Evolutionary conservation across 2,329 filamentous ascomycete species (phyloP), one percentile per base, ranked within the genome.

Genomic region (Phialophora macrospora): DNA sequence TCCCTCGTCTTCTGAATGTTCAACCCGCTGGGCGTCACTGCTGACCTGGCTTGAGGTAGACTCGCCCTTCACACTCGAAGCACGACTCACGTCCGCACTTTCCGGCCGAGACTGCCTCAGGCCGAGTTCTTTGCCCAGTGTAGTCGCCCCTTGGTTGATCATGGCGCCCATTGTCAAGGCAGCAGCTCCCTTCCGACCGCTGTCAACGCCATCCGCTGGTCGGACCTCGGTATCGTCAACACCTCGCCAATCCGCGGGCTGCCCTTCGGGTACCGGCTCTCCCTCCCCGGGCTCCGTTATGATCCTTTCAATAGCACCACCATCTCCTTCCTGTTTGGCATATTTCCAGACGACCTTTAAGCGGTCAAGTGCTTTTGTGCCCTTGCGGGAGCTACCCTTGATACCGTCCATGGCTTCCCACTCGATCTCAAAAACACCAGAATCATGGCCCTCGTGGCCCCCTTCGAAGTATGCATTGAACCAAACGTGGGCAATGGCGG

Each of bases 391-490:
- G 4, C 90, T 93, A 0, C 95, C 95, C 76, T 97, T 97, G 77
- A 99, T 93, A 2, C 95, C 95, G 72, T 99, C 95, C 87, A 99
- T 91, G 22, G 83, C 84, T 20, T 90, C 87, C 87, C 88, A 92
- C n/a, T 86, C 84, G 28, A 88, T 87, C 67, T 88, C 86, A 74
- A 90, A 91, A 6, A 90, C 82, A 9, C 89, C 94, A 9, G 85
- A 90, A 51, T 88, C 84, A 56, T 90, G 84, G 0, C 91, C 83
- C 17, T 82, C 79, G 54, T 64, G 60, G 26, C 90, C 91, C 52
- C 93, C 93, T 79, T 98, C 95, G 73, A 98, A 98, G 78, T 88
- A 98, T 1, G 88, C 83, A 74, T 99, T 99, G 82, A 97, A 97
- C 95, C 95, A 99, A 17, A 97, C 91, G 74, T 98, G 94, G 0